phyloP scores from a whole-genome alignment of 345 rosid species.

The Citrus maxima region DNA sequence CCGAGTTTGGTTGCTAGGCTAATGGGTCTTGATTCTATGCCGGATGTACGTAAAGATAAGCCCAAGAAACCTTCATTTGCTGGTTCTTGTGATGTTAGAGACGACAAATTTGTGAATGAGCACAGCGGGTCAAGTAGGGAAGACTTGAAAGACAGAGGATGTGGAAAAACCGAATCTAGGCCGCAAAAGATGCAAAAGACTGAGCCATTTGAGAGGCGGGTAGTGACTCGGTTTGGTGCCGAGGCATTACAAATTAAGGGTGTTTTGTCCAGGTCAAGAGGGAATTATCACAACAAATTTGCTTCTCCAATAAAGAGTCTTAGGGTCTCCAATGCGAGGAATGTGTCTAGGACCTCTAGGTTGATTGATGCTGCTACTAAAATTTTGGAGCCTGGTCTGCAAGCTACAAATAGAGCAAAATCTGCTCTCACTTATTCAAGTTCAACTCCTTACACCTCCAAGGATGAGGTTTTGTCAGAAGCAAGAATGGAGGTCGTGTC shows the following conservation, averaged over 20 bases:
- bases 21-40: conserved; percentile 95
- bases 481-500: conserved; percentile 21
- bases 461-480: conserved; percentile 25
- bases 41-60: conserved; percentile 54
- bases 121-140: conserved; percentile 22
- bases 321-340: conserved; percentile 46
- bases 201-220: conserved; percentile 46
- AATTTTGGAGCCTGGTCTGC: conserved; percentile 88
- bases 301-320: conserved; percentile 69
- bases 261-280: conserved; percentile 60
- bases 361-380: conserved; percentile 79
- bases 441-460: conserved; percentile 21
- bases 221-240: conserved; percentile 67
- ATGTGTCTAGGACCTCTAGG: conserved; percentile 55
- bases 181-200: conserved; percentile 92
- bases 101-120: conserved; percentile 17
- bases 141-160: conserved; percentile 34
- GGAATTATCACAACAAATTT: conserved; percentile 59
- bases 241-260: conserved; percentile 79
- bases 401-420: conserved; percentile 57
- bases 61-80: conserved; percentile 38
- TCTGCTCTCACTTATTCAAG: conserved; percentile 45
- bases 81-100: conserved; percentile 27
- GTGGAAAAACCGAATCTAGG: conserved; percentile 44
- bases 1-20: conserved; percentile 90